Percentiles rank a stretch among this genome's conserved stretches.
phyloP scores from a whole-genome alignment of 2,329 filamentous ascomycete genomes.

The Parastagonospora avenae region DNA sequence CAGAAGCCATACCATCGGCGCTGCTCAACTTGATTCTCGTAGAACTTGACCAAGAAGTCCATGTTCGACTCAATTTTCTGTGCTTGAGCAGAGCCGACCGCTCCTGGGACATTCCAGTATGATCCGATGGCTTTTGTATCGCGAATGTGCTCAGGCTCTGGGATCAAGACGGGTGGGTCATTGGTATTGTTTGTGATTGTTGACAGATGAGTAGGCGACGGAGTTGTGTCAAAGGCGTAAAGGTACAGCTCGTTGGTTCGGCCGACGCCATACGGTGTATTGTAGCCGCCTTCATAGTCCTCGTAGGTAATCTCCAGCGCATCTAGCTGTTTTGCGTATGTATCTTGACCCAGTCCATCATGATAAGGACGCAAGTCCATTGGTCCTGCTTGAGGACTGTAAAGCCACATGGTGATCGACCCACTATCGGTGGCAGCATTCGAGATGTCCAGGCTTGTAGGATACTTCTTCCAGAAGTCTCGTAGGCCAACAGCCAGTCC shows the following conservation, averaged over 20 bases:
- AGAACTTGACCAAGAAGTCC: constrained; percentile 62
- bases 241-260: constrained; percentile 64
- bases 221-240: constrained; percentile 59
- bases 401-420: constrained; percentile 64
- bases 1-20: constrained; percentile 68
- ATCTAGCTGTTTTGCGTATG: constrained; percentile 63
- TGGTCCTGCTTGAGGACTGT: constrained; percentile 61
- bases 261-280: constrained; percentile 63
- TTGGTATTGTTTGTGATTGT: constrained; percentile 54
- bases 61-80: constrained; percentile 58
- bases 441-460: constrained; percentile 62
- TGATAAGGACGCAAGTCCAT: constrained; percentile 64
- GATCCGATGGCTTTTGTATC: constrained; percentile 60
- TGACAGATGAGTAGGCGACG: constrained; percentile 54
- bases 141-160: constrained; percentile 56
- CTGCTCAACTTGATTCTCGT: constrained; percentile 61
- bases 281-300: constrained; percentile 62
- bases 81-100: constrained; percentile 34
- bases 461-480: constrained; percentile 69
- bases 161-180: constrained; percentile 58
- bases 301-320: constrained; percentile 68
- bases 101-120: constrained; percentile 58
- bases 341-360: constrained; percentile 61
- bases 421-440: constrained; percentile 58
- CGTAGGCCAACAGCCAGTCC: constrained; percentile 64